Base-by-base conservation (phyloP, 129 eudicot species). In the Helianthus tuberosus region DNA sequence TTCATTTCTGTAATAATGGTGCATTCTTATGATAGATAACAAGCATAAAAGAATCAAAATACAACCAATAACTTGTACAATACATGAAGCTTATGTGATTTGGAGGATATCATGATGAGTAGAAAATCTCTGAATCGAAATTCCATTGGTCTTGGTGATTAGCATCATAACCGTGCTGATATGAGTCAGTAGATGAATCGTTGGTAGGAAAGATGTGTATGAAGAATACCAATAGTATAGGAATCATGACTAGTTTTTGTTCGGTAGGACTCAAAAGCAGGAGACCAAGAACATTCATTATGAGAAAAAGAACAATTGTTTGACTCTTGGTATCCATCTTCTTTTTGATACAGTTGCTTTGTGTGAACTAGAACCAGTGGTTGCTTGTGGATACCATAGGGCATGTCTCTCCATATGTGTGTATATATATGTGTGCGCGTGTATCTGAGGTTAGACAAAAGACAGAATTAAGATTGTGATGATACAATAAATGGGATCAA, bases 181-280 rank as follows among this genome's bases (percentile, higher is more conserved):
- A 68, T 20, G 75, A 59, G 23, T 41, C 58, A 11, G 8, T 10
- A 49, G 46, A 70, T 8, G 53, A 7, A 69, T 29, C 10, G 13
- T 43, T 51, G 64, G 74, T 16, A 6, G 71, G 60, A 46, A 75
- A 59, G 38, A 78, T 74, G 83, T 75, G 75, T 64, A 75, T 74
- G 11, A 69, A 11, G 50, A 59, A 12, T 69, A 83, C 14, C 82
- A 82, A 17, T 0, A 77, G 23, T 13, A 75, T n/a, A 8, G 74
- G 80, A 46, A 77, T 77, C 55, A 77, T 39, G 74, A 69, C 11
- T 46, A 72, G 23, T 14, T 73, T 73, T 73, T 73, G 69, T 29
- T 60, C 69, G 7, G 9, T 73, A 27, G 69, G 69, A 32, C 5
- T 73, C 47, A 51, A 50, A 4, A 46, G 13, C 17, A 47, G 36